Evolutionary conservation across 345 rosid species (phyloP).

Genomic region (Zanthoxylum bungeanum): DNA sequence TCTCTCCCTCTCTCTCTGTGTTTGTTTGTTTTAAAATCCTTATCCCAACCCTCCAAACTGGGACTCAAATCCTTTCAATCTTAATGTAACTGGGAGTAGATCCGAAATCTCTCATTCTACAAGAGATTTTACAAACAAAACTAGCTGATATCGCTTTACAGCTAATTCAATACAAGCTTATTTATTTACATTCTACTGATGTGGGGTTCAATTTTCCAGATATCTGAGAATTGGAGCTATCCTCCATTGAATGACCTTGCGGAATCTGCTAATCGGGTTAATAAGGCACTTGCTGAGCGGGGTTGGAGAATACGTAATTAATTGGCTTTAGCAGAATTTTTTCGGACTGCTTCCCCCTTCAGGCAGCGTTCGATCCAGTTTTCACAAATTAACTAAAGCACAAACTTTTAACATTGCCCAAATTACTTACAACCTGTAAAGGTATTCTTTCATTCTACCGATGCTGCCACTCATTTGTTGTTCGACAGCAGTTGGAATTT

Average conservation of each 20-base stretch:
- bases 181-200: not conserved
- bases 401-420: not conserved
- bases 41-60: not conserved
- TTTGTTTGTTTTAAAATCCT: not conserved
- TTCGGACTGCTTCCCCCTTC: not conserved
- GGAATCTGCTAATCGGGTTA: conserved; percentile 72
- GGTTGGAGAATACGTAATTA: conserved; percentile 52
- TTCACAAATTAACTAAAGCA: not conserved
- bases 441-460: not conserved
- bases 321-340: not conserved
- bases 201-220: conserved; percentile 35
- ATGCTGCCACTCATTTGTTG: not conserved
- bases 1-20: not conserved
- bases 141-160: not conserved
- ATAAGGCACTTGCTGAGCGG: conserved; percentile 56
- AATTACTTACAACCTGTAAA: not conserved
- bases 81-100: not conserved
- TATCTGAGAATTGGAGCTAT: conserved; percentile 82
- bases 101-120: not conserved
- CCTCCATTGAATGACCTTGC: conserved; percentile 68
- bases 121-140: too few species aligned
- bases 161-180: not conserved
- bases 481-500: not conserved
- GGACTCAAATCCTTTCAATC: not conserved
- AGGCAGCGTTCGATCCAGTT: not conserved